Evolutionary conservation across 192 early-diverging fungal species (phyloP).

Genomic region (Coemansia sp.): DNA sequence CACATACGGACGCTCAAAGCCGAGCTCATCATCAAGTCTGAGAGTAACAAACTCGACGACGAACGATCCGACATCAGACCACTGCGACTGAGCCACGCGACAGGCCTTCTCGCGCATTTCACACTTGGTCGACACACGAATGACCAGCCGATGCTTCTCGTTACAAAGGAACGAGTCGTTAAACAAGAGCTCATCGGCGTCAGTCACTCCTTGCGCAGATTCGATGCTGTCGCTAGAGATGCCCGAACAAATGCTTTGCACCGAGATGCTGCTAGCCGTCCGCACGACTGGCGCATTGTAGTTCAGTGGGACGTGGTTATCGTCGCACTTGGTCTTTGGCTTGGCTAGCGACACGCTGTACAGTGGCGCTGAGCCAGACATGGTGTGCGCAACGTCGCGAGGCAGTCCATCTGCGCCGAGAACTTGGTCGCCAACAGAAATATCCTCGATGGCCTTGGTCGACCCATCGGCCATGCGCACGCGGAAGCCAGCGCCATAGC

Average conservation of each 20-base stretch:
- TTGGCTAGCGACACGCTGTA: slow-evolving; percentile 37
- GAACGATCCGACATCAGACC: slow-evolving; percentile 41
- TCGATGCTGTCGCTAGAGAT: slow-evolving; percentile 15
- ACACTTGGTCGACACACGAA: slow-evolving; percentile 21
- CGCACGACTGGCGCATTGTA: slow-evolving; percentile 34
- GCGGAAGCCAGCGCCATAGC: slow-evolving; percentile 55
- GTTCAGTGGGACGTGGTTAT: slow-evolving; percentile 25
- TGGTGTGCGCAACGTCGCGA: slow-evolving; percentile 39
- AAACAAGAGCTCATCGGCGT: slow-evolving; percentile 39
- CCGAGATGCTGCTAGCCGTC: slow-evolving; percentile 53
- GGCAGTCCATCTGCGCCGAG: slow-evolving; percentile 48
- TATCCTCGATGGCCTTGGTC: slow-evolving; percentile 31
- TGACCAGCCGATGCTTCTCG: slow-evolving; percentile 45
- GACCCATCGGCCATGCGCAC: slow-evolving; percentile 59
- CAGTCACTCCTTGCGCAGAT: slow-evolving; percentile 1
- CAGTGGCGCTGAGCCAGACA: slow-evolving; percentile 41
- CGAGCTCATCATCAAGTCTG: slow-evolving; percentile 27
- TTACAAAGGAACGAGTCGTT: slow-evolving; percentile 52
- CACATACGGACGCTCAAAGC: slow-evolving; percentile 34
- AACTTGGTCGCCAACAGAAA: slow-evolving; percentile 39
- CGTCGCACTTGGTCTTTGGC: slow-evolving; percentile 9
- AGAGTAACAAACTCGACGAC: slow-evolving; percentile 25
- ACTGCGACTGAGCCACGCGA: slow-evolving; percentile 34
- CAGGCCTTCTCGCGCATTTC: slow-evolving; percentile 22
- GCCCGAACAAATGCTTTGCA: slow-evolving; percentile 52